Conservation (phyloP, 2,329 filamentous ascomycete genomes). For the Fusarium staphyleae region DNA sequence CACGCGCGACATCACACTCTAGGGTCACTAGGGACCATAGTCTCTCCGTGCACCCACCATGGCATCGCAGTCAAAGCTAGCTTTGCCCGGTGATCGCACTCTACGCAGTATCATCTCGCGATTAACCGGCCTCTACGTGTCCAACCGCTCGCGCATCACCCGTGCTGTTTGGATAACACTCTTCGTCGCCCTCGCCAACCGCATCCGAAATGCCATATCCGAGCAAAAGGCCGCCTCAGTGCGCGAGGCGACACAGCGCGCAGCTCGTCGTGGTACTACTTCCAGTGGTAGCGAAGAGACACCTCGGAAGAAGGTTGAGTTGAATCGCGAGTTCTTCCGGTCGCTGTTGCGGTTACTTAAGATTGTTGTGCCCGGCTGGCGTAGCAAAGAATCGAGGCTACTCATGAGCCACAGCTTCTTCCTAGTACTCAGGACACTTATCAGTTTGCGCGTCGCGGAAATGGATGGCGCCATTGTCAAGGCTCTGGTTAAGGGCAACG, state of each 20-base stretch:
- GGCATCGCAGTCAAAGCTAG: conserved; percentile 78
- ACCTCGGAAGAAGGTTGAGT: conserved; percentile 81
- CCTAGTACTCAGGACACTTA: conserved; percentile 85
- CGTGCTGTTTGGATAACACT: conserved; percentile 84
- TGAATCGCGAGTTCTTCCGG: conserved; percentile 83
- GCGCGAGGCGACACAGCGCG: conserved; percentile 67
- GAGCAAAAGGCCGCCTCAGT: conserved; percentile 88
- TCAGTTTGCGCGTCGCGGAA: conserved; percentile 94
- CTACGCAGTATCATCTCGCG: conserved; percentile 70
- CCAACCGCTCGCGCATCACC: conserved; percentile 82
- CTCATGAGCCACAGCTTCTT: conserved; percentile 93
- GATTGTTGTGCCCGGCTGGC: conserved; percentile 91
- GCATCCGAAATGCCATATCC: conserved; percentile 87
- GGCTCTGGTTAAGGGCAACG: conserved; percentile 87
- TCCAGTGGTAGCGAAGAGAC: conserved; percentile 48
- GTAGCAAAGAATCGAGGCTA: conserved; percentile 85
- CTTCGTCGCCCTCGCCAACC: conserved; percentile 80
- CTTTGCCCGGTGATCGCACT: conserved; percentile 66
- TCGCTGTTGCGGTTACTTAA: conserved; percentile 78
- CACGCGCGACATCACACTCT: not conserved
- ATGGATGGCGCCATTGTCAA: conserved; percentile 95
- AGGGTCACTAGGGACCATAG: conserved; percentile 1
- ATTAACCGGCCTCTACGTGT: conserved; percentile 76
- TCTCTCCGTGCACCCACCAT: conserved; percentile 53
- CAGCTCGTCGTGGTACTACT: conserved; percentile 57